phyloP scores from a whole-genome alignment of 1,284 basidiomycete species.

The Sporisorium scitamineum region DNA sequence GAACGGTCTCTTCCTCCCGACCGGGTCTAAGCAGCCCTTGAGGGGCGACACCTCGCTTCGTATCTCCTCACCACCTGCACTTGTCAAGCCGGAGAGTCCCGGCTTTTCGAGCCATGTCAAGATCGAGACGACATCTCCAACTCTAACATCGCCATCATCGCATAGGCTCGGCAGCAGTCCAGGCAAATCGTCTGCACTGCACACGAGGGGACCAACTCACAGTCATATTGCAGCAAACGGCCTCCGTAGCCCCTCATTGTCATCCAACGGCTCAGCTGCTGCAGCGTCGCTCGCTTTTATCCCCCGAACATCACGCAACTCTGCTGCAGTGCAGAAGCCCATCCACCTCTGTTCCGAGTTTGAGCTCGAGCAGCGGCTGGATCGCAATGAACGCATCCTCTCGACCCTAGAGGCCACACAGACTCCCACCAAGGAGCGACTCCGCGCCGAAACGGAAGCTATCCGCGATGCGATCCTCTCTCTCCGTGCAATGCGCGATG shows the following conservation, averaged over 20 bases:
- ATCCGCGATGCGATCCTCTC: conserved; percentile 42
- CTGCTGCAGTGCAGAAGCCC: conserved; percentile 40
- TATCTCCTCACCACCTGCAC: conserved; percentile 22
- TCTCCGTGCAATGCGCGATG: conserved; percentile 34
- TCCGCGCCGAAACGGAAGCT: conserved; percentile 31
- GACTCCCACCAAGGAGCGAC: conserved; percentile 29
- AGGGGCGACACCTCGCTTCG: conserved; percentile 33
- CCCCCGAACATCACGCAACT: conserved; percentile 36
- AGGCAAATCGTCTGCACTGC: conserved; percentile 2
- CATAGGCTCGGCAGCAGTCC: conserved; percentile 5
- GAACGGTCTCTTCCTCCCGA: conserved; percentile 50
- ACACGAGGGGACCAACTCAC: not conserved
- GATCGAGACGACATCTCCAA: conserved; percentile 12
- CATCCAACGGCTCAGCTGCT: conserved; percentile 15
- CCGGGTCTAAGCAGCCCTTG: conserved; percentile 45
- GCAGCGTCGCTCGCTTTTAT: conserved; percentile 46
- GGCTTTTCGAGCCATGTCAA: conserved; percentile 24
- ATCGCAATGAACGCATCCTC: conserved; percentile 48
- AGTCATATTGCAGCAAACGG: conserved; percentile 9
- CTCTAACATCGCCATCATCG: conserved; percentile 1
- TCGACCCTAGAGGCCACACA: conserved; percentile 25
- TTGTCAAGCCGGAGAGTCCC: conserved; percentile 20
- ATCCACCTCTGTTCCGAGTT: conserved; percentile 47
- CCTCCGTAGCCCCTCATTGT: conserved; percentile 4
- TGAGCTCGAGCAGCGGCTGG: conserved; percentile 51